These are phyloP conservation scores for Solidago caesia DNA, from an alignment of 129 eudicot genomes.

Conservation along the genomic window DNA sequence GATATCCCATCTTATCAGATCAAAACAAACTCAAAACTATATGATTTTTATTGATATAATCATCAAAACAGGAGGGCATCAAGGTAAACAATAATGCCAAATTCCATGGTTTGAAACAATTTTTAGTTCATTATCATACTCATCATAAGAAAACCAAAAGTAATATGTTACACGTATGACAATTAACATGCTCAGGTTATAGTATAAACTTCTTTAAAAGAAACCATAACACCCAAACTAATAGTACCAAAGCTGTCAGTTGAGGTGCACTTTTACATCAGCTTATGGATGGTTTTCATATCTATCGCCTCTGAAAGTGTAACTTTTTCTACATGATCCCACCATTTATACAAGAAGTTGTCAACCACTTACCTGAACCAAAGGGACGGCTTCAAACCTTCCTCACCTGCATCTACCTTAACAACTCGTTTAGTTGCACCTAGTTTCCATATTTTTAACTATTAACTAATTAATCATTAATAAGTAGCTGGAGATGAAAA, in stretches of 20 bases:
- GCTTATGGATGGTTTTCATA: constrained; percentile 93
- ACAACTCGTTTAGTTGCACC: constrained; percentile 65
- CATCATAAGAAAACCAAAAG: constrained; percentile 3
- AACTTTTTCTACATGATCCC: constrained; percentile 85
- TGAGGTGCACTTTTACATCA: constrained; percentile 22
- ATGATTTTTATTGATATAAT: too few species aligned
- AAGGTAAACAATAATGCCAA: background rate
- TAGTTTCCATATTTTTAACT: constrained; percentile 70
- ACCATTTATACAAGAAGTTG: constrained; percentile 90
- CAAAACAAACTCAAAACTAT: too few species aligned
- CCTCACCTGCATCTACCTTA: constrained; percentile 97
- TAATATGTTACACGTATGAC: background rate
- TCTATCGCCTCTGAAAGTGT: constrained; percentile 68
- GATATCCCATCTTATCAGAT: too few species aligned
- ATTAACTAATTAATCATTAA: too few species aligned
- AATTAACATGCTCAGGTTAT: background rate
- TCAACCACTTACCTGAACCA: constrained; percentile 96
- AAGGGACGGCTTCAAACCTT: constrained; percentile 81
- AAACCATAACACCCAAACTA: background rate
- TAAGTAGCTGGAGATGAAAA: too few species aligned
- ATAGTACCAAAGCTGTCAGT: background rate
- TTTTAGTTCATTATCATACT: constrained; percentile 19
- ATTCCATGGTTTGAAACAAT: constrained; percentile 6
- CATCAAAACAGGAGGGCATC: background rate
- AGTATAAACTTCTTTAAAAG: background rate